Conservation (phyloP, 495 filamentous ascomycete genomes). For the Penicillium pulvis region DNA sequence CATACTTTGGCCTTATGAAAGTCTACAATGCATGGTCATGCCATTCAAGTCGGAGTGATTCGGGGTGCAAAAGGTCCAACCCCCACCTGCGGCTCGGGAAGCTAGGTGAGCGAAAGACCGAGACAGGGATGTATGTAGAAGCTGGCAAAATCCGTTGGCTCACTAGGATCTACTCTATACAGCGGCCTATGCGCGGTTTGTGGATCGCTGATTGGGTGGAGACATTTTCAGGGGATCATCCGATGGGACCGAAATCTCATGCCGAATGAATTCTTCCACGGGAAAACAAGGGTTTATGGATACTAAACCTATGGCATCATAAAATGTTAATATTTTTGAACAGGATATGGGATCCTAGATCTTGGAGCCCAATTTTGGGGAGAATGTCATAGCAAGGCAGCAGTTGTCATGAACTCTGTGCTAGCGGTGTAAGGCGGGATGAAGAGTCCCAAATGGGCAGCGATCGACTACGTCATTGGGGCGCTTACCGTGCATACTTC, state of each 20-base stretch:
- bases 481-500: conserved; percentile 3
- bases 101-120: conserved; percentile 16
- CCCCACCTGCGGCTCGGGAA: conserved; percentile 23
- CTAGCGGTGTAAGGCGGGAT: conserved; percentile 19
- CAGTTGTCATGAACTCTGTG: background rate
- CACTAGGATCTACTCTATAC: background rate
- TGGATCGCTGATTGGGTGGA: conserved; percentile 5
- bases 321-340: background rate
- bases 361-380: background rate
- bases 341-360: background rate
- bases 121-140: conserved; percentile 24
- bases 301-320: too few relatives aligned
- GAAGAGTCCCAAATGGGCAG: conserved; percentile 18
- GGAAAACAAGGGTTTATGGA: too few relatives aligned
- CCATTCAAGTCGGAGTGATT: background rate
- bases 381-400: background rate
- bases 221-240: background rate
- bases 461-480: conserved; percentile 28
- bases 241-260: background rate
- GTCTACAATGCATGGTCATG: background rate
- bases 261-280: background rate
- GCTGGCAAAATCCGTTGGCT: conserved; percentile 9
- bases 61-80: conserved; percentile 7
- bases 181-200: background rate
- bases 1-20: too few relatives aligned